phyloP scores from a whole-genome alignment of 768 basidiomycete genomes.

The Paxillus ammoniavirescens region DNA sequence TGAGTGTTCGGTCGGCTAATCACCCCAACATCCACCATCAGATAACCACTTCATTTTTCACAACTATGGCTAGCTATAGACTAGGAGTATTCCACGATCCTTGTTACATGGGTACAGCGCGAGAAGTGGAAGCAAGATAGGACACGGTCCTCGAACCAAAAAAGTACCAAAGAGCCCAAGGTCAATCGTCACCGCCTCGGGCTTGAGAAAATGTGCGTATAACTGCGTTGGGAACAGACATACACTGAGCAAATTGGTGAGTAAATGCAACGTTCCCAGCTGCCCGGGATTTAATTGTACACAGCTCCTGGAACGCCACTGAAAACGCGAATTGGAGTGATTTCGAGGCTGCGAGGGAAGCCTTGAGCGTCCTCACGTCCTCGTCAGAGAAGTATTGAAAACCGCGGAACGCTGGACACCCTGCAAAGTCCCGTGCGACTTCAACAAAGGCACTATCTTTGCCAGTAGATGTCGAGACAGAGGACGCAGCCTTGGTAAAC shows the following conservation, averaged over 20 bases:
- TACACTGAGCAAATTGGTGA: constrained; percentile 22
- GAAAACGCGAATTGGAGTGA: constrained; percentile 44
- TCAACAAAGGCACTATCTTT: constrained; percentile 7
- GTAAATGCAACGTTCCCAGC: constrained; percentile 21
- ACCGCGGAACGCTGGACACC: constrained; percentile 22
- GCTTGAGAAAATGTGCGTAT: constrained; percentile 19
- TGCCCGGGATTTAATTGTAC: constrained; percentile 53
- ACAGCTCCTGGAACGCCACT: constrained; percentile 53
- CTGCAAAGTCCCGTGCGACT: constrained; percentile 30
- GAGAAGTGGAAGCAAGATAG: background rate
- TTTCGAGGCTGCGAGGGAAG: constrained; percentile 52
- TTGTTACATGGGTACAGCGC: background rate
- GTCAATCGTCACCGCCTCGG: constrained; percentile 5
- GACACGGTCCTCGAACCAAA: background rate
- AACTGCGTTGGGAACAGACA: constrained; percentile 20
- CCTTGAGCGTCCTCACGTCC: constrained; percentile 41
- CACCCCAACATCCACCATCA: background rate
- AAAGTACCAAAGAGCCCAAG: background rate
- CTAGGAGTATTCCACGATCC: background rate
- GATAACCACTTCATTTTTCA: background rate
- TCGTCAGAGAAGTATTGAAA: constrained; percentile 27
- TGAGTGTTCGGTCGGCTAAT: constrained; percentile 1
- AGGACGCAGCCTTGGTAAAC: background rate
- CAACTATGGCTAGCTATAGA: background rate
- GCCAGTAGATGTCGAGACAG: background rate